These are phyloP conservation scores for Trifolium subterraneum DNA, from an alignment of 306 rosid genomes.

Conservation along the genomic window DNA sequence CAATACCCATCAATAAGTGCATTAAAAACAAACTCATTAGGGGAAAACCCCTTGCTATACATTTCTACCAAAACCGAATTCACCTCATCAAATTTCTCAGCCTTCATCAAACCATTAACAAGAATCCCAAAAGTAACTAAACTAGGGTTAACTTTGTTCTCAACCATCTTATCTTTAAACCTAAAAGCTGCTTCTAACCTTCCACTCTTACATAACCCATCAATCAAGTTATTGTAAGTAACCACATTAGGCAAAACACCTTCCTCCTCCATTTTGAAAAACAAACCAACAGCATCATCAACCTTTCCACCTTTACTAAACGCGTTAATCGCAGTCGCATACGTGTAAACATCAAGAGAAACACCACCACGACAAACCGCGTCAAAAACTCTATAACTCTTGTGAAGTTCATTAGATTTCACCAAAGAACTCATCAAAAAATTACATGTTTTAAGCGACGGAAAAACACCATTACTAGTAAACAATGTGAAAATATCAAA, in stretches of 20 bases:
- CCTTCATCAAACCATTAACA: constrained; percentile 66
- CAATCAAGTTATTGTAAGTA: constrained; percentile 68
- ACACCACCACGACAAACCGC: constrained; percentile 47
- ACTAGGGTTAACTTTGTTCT: constrained; percentile 55
- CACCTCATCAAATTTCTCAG: constrained; percentile 57
- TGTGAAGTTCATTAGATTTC: constrained; percentile 55
- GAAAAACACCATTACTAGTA: constrained; percentile 49
- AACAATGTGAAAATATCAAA: constrained; percentile 50
- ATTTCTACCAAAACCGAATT: constrained; percentile 58
- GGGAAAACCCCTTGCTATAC: constrained; percentile 57
- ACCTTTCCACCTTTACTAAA: constrained; percentile 64
- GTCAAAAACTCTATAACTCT: constrained; percentile 58
- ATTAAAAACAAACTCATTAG: constrained; percentile 66
- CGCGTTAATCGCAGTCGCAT: constrained; percentile 60
- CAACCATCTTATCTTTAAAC: constrained; percentile 61
- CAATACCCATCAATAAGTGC: constrained; percentile 68
- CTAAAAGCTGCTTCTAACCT: constrained; percentile 61
- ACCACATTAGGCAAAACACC: constrained; percentile 72
- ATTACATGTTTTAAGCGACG: constrained; percentile 60
- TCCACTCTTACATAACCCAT: constrained; percentile 70
- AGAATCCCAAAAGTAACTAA: constrained; percentile 63
- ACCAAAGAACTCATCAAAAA: constrained; percentile 65
- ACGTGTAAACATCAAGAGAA: constrained; percentile 63
- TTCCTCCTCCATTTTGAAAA: constrained; percentile 57
- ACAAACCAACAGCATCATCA: constrained; percentile 60